Evolutionary conservation across 1,284 basidiomycete genomes (phyloP).

Genomic region (Singerocomus rubriflavus): DNA sequence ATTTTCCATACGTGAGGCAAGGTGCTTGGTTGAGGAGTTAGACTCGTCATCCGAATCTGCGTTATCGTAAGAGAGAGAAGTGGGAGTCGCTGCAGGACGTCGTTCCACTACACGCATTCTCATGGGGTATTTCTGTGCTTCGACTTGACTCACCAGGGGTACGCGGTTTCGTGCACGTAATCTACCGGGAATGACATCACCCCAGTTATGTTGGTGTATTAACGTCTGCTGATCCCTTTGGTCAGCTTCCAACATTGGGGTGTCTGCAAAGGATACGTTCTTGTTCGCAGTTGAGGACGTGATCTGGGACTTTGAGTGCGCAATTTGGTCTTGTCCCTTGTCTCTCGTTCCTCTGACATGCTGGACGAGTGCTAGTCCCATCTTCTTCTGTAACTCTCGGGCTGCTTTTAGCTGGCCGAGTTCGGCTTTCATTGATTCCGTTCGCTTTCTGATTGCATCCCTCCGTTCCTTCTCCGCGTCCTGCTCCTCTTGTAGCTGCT

Average conservation of each 20-base stretch:
- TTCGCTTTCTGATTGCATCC: constrained; percentile 48
- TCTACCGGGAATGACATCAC: constrained; percentile 52
- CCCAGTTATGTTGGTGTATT: constrained; percentile 41
- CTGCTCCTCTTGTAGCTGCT: constrained; percentile 41
- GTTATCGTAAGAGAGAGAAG: constrained; percentile 15
- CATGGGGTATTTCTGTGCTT: constrained; percentile 50
- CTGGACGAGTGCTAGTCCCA: constrained; percentile 65
- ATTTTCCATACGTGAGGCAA: constrained; percentile 23
- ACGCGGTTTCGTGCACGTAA: constrained; percentile 40
- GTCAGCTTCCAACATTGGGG: constrained; percentile 22
- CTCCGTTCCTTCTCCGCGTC: constrained; percentile 41
- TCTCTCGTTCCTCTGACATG: constrained; percentile 44
- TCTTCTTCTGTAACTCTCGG: constrained; percentile 68
- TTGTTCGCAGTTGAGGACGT: constrained; percentile 46
- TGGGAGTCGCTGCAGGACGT: constrained; percentile 32
- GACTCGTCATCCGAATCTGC: constrained; percentile 53
- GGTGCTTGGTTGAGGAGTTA: constrained; percentile 30
- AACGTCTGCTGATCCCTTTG: constrained; percentile 3
- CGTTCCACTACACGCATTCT: constrained; percentile 69
- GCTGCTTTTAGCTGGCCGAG: constrained; percentile 50
- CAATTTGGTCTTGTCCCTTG: constrained; percentile 37
- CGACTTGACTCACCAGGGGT: constrained; percentile 39
- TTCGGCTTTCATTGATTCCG: constrained; percentile 50
- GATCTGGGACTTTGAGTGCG: constrained; percentile 7
- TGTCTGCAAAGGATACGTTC: constrained; percentile 60